Conservation (phyloP, 1,139 yeast species). For the Candida sanyaensis region DNA sequence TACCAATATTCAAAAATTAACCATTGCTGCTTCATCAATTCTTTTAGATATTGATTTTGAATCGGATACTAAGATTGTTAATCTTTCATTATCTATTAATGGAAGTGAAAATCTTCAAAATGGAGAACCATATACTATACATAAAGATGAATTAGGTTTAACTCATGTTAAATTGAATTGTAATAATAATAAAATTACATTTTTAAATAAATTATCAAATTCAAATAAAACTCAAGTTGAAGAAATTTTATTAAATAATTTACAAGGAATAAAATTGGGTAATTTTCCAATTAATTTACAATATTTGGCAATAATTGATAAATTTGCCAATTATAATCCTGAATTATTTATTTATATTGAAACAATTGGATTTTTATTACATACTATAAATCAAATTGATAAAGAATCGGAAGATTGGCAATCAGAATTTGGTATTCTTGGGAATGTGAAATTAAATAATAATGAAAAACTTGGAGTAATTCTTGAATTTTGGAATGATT, state of each 20-base stretch:
- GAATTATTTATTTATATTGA: slow-evolving; percentile 38
- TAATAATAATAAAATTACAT: slow-evolving; percentile 14
- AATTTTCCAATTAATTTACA: slow-evolving; percentile 39
- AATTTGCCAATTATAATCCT: slow-evolving; percentile 29
- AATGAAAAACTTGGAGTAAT: slow-evolving; percentile 33
- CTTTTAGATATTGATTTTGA: slow-evolving; percentile 45
- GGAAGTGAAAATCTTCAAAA: slow-evolving; percentile 24
- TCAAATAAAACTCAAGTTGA: slow-evolving; percentile 24
- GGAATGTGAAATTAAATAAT: slow-evolving; percentile 32
- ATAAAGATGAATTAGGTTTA: slow-evolving; percentile 7
- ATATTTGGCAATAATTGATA: slow-evolving; percentile 40
- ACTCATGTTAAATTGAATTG: slow-evolving; percentile 16
- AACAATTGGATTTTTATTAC: slow-evolving; percentile 30
- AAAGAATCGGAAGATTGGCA: slow-evolving; percentile 24
- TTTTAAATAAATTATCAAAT: slow-evolving; percentile 15
- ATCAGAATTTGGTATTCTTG: slow-evolving; percentile 28
- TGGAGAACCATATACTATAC: slow-evolving; percentile 5
- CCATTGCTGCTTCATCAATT: slow-evolving; percentile 47
- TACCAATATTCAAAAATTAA: slow-evolving; percentile 27
- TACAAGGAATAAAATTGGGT: slow-evolving; percentile 23
- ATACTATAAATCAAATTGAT: slow-evolving; percentile 21
- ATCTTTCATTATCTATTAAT: slow-evolving; percentile 36
- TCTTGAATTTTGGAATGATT: slow-evolving; percentile 41
- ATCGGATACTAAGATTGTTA: slow-evolving; percentile 24
- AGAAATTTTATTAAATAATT: slow-evolving; percentile 28